These are phyloP conservation scores for Paramarasmius palmivorus DNA, from an alignment of 1,284 basidiomycete species.

Conservation along the genomic window DNA sequence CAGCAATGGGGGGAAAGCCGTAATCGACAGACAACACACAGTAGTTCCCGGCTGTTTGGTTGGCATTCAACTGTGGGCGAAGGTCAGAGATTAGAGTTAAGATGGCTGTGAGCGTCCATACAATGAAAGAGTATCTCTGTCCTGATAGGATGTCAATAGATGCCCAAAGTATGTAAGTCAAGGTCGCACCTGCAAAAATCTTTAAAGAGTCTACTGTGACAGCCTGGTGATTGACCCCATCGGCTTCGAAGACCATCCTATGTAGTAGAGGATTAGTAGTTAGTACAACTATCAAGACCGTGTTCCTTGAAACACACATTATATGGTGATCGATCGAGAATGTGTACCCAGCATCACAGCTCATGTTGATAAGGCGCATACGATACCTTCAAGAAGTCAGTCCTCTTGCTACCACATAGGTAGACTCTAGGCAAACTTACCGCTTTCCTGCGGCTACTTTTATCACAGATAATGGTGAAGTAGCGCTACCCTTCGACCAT, in stretches of 20 bases:
- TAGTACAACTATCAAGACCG: conserved; percentile 17
- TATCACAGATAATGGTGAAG: conserved; percentile 31
- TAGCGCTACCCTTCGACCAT: conserved; percentile 4
- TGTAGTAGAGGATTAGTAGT: background rate
- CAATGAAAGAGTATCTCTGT: conserved; percentile 39
- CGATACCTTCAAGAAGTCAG: too few species aligned
- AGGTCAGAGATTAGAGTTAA: background rate
- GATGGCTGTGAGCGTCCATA: conserved; percentile 16
- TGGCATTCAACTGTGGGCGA: conserved; percentile 25
- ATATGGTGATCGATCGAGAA: conserved; percentile 37
- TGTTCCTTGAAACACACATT: conserved; percentile 13
- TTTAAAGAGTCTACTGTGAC: conserved; percentile 16
- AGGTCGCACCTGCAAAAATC: conserved; percentile 14
- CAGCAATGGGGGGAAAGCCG: background rate
- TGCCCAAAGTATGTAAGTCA: background rate
- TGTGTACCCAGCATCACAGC: conserved; percentile 32
- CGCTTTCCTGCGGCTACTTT: conserved; percentile 22
- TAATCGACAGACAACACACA: conserved; percentile 21
- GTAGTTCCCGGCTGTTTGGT: conserved; percentile 37
- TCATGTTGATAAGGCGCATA: conserved; percentile 50
- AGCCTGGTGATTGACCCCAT: conserved; percentile 14
- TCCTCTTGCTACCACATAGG: too few species aligned
- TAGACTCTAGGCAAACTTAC: too few species aligned
- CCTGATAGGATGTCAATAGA: conserved; percentile 15
- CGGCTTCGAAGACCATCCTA: conserved; percentile 18